A percentile compares a stretch with the other conserved stretches of the same genome.
Evolutionary conservation across 176 grass and related monocot species (phyloP).

Genomic region (Canna indica): DNA sequence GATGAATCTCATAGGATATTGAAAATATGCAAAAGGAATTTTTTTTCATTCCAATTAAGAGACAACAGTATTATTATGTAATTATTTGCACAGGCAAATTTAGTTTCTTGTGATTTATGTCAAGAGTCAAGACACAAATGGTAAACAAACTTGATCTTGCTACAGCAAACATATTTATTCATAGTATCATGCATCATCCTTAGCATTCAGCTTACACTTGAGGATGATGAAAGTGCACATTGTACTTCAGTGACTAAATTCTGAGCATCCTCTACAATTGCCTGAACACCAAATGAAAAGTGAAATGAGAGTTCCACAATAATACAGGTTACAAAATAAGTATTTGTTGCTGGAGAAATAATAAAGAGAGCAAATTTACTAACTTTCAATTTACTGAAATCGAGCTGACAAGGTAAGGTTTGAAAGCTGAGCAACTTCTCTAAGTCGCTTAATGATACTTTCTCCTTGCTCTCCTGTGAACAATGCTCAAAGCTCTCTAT

Average conservation of each 20-base stretch:
- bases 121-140: too few species aligned
- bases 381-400: slow-evolving; percentile 55
- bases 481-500: slow-evolving; percentile 29
- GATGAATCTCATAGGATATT: background rate
- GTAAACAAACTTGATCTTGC: background rate
- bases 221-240: slow-evolving; percentile 46
- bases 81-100: too few species aligned
- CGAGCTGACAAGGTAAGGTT: slow-evolving; percentile 33
- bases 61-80: too few species aligned
- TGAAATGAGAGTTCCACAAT: background rate
- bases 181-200: background rate
- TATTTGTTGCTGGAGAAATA: background rate
- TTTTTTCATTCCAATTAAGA: background rate
- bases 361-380: slow-evolving; percentile 20
- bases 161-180: background rate
- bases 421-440: slow-evolving; percentile 45
- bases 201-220: slow-evolving; percentile 40
- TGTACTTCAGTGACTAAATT: slow-evolving; percentile 53
- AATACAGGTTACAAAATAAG: background rate
- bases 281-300: slow-evolving; percentile 39
- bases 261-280: slow-evolving; percentile 44
- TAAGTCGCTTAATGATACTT: slow-evolving; percentile 55
- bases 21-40: background rate
- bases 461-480: slow-evolving; percentile 33
- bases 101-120: too few species aligned